A percentile compares a stretch with the other conserved stretches of the same genome.
These are phyloP conservation scores for Prunus salicina DNA, from an alignment of 306 rosid genomes.

Conservation along the genomic window DNA sequence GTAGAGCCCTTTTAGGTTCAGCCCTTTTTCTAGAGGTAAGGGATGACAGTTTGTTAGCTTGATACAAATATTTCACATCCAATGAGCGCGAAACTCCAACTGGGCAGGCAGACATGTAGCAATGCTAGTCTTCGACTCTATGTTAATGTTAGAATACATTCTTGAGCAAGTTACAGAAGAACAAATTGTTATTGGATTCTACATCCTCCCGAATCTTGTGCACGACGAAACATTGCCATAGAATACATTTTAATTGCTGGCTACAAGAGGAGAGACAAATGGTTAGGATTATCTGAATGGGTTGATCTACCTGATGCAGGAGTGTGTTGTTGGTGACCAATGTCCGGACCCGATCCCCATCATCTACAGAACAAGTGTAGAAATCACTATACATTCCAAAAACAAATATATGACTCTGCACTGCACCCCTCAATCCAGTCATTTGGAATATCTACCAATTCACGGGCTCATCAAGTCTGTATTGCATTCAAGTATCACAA, in stretches of 20 bases:
- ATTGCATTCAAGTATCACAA: not conserved
- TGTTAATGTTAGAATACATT: not conserved
- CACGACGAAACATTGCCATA: constrained; percentile 67
- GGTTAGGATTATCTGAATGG: constrained; percentile 34
- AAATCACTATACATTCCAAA: not conserved
- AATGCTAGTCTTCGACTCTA: not conserved
- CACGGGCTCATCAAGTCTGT: not conserved
- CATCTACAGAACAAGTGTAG: too few species aligned
- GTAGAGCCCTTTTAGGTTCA: too few species aligned
- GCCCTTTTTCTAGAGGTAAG: too few species aligned
- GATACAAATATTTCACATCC: not conserved
- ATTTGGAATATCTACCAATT: not conserved
- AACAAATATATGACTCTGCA: too few species aligned
- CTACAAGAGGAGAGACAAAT: too few species aligned
- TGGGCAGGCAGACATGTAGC: not conserved
- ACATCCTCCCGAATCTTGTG: constrained; percentile 85
- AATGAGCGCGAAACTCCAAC: not conserved
- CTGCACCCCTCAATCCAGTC: not conserved
- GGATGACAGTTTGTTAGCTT: not conserved
- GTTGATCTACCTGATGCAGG: too few species aligned
- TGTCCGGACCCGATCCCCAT: too few species aligned
- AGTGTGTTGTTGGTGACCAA: too few species aligned
- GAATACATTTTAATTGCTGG: constrained; percentile 57
- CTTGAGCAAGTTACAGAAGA: constrained; percentile 1
- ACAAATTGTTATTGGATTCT: constrained; percentile 61